Base-by-base conservation (phyloP, 192 early-diverging fungal species). In the Globomyces pollinis-pini region DNA sequence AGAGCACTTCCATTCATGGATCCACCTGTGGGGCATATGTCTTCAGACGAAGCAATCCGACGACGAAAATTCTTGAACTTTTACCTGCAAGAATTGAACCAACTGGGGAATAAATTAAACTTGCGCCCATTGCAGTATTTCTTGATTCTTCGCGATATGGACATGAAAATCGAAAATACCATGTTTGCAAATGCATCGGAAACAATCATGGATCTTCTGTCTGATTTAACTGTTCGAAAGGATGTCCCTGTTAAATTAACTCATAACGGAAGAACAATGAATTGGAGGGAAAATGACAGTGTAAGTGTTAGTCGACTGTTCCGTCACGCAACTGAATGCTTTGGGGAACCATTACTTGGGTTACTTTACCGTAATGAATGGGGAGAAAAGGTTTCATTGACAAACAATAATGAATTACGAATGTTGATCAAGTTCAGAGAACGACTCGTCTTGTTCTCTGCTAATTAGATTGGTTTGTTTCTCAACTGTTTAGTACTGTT, bases 1-100 rank as follows among this genome's bases (percentile, higher is more conserved):
- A 9, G 59, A 18, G 1, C 32, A 32, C 53, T 60, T 51, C 59
- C 59, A 18, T 55, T 60, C 23, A 34, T 60, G 31, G 24, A 42
- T 16, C 26, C 28, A 2, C 59, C 59, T 29, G 41, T 23, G 12
- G 13, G 41, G 8, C 16, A 16, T 7, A 51, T 51, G 50, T 16
- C 18, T 18, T 3, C 30, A 34, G 0, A 20, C 8, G 50, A 51
- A 51, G 50, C 28, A 0, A 51, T 33, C 28, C 30, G 50, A 51
- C 18, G 18, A 28, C 4, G 32, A 31, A 51, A 51, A 20, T 34
- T n/a, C 16, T 4, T 51, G 11, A 34, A 51, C 28, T 33, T 33
- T 18, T 51, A 51, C 16, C 16, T 51, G 6, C 50, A 51, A 34
- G 50, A 51, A 31, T 12, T 51, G 16, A 51, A 33, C 32, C 50